Conservation (phyloP, 768 basidiomycete species). For the Lanmaoa pseudosensibilis region DNA sequence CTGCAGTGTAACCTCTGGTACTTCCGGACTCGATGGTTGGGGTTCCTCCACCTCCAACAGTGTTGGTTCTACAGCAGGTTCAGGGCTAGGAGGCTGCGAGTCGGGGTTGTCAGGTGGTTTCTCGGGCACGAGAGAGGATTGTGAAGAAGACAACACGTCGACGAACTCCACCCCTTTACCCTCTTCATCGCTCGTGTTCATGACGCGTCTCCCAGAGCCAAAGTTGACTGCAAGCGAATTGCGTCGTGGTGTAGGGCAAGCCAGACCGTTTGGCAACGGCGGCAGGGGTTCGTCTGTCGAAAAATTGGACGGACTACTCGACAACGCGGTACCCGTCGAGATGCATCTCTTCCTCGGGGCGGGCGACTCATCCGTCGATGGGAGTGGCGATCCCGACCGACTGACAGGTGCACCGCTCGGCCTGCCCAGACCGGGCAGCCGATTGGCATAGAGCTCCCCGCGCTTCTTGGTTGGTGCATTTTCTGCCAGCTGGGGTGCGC, state of each 20-base stretch:
- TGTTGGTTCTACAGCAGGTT: background rate
- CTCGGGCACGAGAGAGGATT: conserved; percentile 6
- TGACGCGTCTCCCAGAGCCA: conserved; percentile 21
- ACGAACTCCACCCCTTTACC: background rate
- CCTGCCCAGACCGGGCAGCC: conserved; percentile 44
- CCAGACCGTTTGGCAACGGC: conserved; percentile 19
- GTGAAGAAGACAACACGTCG: conserved; percentile 7
- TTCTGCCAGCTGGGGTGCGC: conserved; percentile 55
- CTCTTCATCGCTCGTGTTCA: conserved; percentile 16
- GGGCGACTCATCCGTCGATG: conserved; percentile 15
- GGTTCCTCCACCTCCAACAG: conserved; percentile 3
- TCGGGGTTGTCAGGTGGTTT: conserved; percentile 9
- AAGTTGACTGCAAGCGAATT: conserved; percentile 32
- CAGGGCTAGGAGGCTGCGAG: background rate
- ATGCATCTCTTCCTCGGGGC: conserved; percentile 31
- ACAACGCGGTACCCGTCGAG: conserved; percentile 27
- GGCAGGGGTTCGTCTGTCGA: conserved; percentile 26
- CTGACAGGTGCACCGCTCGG: conserved; percentile 20
- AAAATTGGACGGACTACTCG: conserved; percentile 10
- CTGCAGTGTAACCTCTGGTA: background rate
- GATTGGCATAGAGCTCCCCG: conserved; percentile 74
- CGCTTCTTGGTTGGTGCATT: conserved; percentile 49
- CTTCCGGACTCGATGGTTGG: background rate
- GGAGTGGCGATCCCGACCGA: conserved; percentile 20
- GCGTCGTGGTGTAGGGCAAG: conserved; percentile 16